phyloP scores from a whole-genome alignment of 2,329 filamentous ascomycete species.

The Ustilaginoidea virens region DNA sequence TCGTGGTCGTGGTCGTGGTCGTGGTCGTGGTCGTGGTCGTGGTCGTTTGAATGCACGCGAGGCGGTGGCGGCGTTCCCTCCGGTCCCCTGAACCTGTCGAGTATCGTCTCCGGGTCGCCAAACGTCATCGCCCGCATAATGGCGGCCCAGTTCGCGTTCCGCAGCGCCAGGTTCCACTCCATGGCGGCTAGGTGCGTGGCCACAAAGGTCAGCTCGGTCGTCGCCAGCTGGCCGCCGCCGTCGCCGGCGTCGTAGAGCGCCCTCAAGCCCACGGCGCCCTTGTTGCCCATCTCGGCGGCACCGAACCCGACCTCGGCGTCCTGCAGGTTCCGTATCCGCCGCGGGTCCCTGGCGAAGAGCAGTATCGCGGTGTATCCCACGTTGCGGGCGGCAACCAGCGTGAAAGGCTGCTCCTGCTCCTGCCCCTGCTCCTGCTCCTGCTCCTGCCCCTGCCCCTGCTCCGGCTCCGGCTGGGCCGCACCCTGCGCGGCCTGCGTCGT shows the following conservation, averaged over 20 bases:
- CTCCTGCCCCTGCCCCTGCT: no score
- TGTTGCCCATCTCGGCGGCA: slow-evolving; percentile 81
- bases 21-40: no score
- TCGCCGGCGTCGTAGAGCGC: slow-evolving; percentile 36
- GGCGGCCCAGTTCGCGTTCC: slow-evolving; percentile 79
- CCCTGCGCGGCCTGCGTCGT: slow-evolving; percentile 3
- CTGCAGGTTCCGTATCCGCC: slow-evolving; percentile 48
- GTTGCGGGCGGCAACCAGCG: slow-evolving; percentile 54
- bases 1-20: no score
- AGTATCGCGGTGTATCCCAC: slow-evolving; percentile 83
- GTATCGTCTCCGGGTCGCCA: slow-evolving; percentile 30
- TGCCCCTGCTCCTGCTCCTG: no score
- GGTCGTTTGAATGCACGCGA: no score
- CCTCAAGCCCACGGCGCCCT: slow-evolving; percentile 74
- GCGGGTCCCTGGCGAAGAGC: slow-evolving; percentile 57
- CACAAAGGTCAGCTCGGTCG: slow-evolving; percentile 66
- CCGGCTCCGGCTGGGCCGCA: no score
- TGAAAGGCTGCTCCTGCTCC: slow-evolving; percentile 39
- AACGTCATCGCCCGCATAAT: slow-evolving; percentile 76
- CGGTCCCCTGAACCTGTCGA: slow-evolving; percentile 9
- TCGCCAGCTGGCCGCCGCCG: slow-evolving; percentile 15
- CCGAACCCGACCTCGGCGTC: slow-evolving; percentile 78
- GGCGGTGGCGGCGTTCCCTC: slow-evolving; percentile 4
- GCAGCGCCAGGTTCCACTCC: slow-evolving; percentile 58
- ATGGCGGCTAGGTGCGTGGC: slow-evolving; percentile 79